Evolutionary conservation across 495 filamentous ascomycete species (phyloP).

Genomic region (Bathelium albidoporum): DNA sequence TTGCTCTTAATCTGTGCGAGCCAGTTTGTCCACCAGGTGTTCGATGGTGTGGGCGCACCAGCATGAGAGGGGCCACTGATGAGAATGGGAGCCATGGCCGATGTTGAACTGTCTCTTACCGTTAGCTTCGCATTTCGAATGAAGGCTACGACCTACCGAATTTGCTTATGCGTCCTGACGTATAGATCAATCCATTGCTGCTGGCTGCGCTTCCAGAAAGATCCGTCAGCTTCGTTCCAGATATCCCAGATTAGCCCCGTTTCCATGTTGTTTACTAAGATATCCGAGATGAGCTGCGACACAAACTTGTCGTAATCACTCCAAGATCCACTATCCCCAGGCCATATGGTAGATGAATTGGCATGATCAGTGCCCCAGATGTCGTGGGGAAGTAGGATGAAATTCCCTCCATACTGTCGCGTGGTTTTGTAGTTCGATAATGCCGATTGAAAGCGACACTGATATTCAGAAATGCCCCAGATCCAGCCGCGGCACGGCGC

Average conservation of each 20-base stretch:
- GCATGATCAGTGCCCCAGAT: constrained; percentile 34
- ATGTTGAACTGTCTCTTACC: neutral
- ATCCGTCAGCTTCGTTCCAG: constrained; percentile 38
- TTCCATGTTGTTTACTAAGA: constrained; percentile 26
- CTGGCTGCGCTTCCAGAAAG: constrained; percentile 29
- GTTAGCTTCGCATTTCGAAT: constrained; percentile 6
- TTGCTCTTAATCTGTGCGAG: constrained; percentile 22
- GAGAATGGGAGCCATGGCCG: neutral
- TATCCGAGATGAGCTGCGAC: constrained; percentile 24
- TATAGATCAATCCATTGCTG: constrained; percentile 30
- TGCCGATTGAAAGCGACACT: constrained; percentile 30
- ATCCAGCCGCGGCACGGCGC: constrained; percentile 30
- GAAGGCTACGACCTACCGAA: constrained; percentile 17
- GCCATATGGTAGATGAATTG: constrained; percentile 21
- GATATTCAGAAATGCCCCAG: constrained; percentile 26
- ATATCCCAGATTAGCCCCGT: constrained; percentile 31
- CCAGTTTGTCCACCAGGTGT: constrained; percentile 30
- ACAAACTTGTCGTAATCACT: constrained; percentile 30
- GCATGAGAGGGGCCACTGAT: constrained; percentile 28
- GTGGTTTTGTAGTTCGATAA: constrained; percentile 33
- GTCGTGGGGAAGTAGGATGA: constrained; percentile 35
- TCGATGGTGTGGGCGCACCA: constrained; percentile 10
- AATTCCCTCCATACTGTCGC: constrained; percentile 30
- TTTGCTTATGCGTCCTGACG: constrained; percentile 22
- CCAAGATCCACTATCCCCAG: constrained; percentile 37